Evolutionary conservation across 2,329 filamentous ascomycete genomes (phyloP), one percentile per base, ranked within the genome.

Genomic region (Sporothrix dimorphospora): DNA sequence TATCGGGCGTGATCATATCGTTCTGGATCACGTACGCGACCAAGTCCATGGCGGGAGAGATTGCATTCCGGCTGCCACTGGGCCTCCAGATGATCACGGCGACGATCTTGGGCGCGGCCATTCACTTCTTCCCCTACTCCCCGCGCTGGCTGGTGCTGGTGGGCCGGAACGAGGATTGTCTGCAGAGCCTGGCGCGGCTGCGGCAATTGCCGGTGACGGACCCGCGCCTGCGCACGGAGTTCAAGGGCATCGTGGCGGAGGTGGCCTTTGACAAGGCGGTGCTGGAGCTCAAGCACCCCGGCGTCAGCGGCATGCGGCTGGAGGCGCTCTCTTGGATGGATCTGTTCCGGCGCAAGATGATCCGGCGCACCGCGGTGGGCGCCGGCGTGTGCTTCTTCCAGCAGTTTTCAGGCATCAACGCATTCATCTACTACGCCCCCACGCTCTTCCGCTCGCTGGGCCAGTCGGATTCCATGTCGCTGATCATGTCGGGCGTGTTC

Each of bases 1-100:
- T 65, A 0, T 81, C 82, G 67, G 83, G 82, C 47, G 84, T 84
- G 73, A 81, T 83, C 79, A 76, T 83, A 55, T 77, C 77, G 72
- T 83, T 81, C 73, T 83, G 81, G 81, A 81, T 82, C 45, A 79
- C 80, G 30, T 84, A 84, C 71, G 82, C 30, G 30, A 34, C 30
- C 3, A 34, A 6, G 30, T 34, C 30, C 3, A 3, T 34, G 30
- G 30, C 30, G 3, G 30, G 30, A 3, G 30, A 34, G 30, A 34
- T 34, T 34, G 30, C 30, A 34, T 71, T 67, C 12, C 59, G 70
- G 11, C 49, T 67, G 3, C 61, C 61, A 8, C 30, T 71, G 3
- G 70, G 61, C 30, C 49, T 71, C 14, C 70, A 71, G 30, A 71
- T 71, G 61, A 14, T 71, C 30, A 47, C 30, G 11, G 70, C 61